Percentiles rank a stretch among this genome's conserved stretches.
Evolutionary conservation across 768 basidiomycete species (phyloP).

Genomic region (Grammothele lineata): DNA sequence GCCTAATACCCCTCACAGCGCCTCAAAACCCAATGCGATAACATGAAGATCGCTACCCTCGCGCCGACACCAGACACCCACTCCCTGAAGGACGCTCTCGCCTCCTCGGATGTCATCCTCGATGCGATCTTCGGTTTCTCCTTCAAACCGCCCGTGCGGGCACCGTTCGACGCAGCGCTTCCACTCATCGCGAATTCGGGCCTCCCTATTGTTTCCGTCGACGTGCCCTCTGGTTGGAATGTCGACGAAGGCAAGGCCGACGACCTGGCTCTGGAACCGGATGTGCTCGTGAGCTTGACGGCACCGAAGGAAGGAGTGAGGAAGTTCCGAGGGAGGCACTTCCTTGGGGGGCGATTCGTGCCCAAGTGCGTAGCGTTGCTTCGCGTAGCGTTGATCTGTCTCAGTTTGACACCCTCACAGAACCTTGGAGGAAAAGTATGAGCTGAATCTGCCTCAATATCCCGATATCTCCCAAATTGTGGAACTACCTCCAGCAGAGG

Average conservation of each 20-base stretch:
- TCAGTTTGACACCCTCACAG: constrained; percentile 38
- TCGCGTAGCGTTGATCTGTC: no score
- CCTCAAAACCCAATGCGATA: constrained; percentile 80
- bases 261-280: constrained; percentile 60
- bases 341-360: constrained; percentile 91
- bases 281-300: constrained; percentile 85
- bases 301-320: constrained; percentile 90
- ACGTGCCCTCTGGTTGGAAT: constrained; percentile 97
- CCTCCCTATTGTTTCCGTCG: constrained; percentile 88
- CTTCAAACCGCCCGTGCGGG: constrained; percentile 84
- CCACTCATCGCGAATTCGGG: constrained; percentile 55
- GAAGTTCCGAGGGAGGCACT: constrained; percentile 77
- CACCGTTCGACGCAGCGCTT: constrained; percentile 81
- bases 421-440: constrained; percentile 63
- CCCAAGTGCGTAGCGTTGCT: constrained; percentile 56
- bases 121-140: constrained; percentile 99
- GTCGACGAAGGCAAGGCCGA: constrained; percentile 71
- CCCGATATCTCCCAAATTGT: constrained; percentile 80
- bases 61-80: constrained; percentile 43
- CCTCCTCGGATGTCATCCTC: constrained; percentile 74
- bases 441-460: constrained; percentile 80
- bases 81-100: constrained; percentile 45
- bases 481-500: constrained; percentile 44
- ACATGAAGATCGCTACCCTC: constrained; percentile 79
- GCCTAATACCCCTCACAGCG: constrained; percentile 40